Percentiles rank a stretch among this genome's conserved stretches.
phyloP scores from a whole-genome alignment of 139 green algal genomes.

The Chlorella vulgaris region DNA sequence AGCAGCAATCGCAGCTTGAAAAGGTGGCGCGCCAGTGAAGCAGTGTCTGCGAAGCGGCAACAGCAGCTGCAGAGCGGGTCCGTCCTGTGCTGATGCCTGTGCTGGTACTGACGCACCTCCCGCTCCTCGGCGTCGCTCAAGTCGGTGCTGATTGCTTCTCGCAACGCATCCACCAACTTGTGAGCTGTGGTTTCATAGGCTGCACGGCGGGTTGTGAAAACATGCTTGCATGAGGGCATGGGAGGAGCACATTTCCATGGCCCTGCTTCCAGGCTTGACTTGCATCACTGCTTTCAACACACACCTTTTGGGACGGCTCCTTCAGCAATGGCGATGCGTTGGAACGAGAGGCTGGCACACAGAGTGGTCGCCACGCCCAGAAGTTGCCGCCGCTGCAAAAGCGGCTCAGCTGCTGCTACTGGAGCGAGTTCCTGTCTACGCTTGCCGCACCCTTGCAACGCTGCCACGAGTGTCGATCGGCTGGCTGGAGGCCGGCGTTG shows the following conservation, averaged over 20 bases:
- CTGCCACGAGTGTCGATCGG: too few relatives aligned
- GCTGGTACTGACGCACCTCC: slow-evolving; percentile 12
- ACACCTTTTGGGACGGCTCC: slow-evolving; percentile 12
- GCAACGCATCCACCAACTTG: slow-evolving; percentile 41
- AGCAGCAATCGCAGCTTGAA: not conserved
- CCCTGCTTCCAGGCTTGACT: too few relatives aligned
- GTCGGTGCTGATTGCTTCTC: slow-evolving; percentile 48
- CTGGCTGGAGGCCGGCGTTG: too few relatives aligned
- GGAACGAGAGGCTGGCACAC: not conserved
- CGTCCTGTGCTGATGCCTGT: too few relatives aligned
- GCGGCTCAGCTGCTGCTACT: not conserved
- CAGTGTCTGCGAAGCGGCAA: too few relatives aligned
- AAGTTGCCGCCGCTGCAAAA: not conserved
- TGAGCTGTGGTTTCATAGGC: slow-evolving; percentile 40
- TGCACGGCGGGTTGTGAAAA: not conserved
- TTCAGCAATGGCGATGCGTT: not conserved
- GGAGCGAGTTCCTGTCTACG: not conserved
- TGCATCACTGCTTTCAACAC: too few relatives aligned
- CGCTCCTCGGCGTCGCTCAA: slow-evolving; percentile 48
- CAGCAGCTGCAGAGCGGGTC: too few relatives aligned
- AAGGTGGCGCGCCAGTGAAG: not conserved
- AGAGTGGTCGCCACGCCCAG: not conserved
- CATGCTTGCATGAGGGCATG: not conserved
- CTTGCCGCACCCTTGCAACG: too few relatives aligned
- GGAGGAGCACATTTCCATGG: too few relatives aligned